Conservation (phyloP, 805 yeast species). For the Tetrapisispora arboricola region DNA sequence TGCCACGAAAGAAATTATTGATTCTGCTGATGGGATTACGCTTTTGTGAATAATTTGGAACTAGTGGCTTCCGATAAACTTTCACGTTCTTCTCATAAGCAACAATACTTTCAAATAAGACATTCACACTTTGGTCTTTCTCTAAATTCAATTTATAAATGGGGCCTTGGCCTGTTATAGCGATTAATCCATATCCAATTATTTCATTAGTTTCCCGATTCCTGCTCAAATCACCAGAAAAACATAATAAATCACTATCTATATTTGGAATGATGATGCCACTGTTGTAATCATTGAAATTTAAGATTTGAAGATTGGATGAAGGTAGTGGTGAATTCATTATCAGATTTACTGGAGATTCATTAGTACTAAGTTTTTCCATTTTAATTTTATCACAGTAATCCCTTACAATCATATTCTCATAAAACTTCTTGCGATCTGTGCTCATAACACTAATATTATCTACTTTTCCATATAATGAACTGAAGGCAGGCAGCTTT, state of each 20-base stretch:
- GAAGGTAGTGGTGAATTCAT: conserved; percentile 21
- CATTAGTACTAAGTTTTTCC: conserved; percentile 11
- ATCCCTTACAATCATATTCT: conserved; percentile 6
- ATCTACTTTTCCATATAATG: conserved; percentile 14
- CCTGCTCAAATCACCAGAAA: conserved; percentile 17
- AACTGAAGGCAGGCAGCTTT: conserved; percentile 16
- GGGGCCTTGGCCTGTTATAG: conserved; percentile 26
- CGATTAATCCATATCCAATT: conserved; percentile 22
- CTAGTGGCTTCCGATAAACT: conserved; percentile 4
- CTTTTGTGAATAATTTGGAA: conserved; percentile 6
- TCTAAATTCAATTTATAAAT: conserved; percentile 19
- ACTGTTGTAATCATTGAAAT: conserved; percentile 14
- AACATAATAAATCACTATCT: conserved; percentile 13
- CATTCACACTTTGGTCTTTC: conserved; percentile 17
- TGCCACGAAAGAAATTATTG: conserved; percentile 4
- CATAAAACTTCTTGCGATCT: conserved; percentile 3
- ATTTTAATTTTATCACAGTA: conserved; percentile 5
- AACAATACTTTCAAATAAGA: conserved; percentile 14
- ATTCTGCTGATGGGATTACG: conserved; percentile 3
- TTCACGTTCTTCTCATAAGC: conserved; percentile 12
- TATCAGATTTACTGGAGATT: conserved; percentile 22
- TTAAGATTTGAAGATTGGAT: conserved; percentile 19
- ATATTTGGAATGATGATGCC: conserved; percentile 18
- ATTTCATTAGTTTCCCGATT: conserved; percentile 8
- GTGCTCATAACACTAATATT: conserved; percentile 13